These are phyloP conservation scores for Aspergillus quadrilineatus DNA, from an alignment of 2,329 filamentous ascomycete genomes.

Conservation along the genomic window DNA sequence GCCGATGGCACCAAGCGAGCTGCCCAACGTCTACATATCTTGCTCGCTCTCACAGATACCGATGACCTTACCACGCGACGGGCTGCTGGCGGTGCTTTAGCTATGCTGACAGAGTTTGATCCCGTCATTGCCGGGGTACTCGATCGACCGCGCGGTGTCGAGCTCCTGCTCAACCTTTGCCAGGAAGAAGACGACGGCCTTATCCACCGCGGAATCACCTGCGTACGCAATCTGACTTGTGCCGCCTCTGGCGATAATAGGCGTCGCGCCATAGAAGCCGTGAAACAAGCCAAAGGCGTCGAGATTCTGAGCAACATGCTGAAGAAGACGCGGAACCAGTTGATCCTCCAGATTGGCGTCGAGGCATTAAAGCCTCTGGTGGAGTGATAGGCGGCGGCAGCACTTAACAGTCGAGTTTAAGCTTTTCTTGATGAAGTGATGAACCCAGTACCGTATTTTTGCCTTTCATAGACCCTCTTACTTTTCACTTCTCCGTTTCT, in stretches of 20 bases:
- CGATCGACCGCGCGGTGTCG: slow-evolving; percentile 67
- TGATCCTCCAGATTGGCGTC: slow-evolving; percentile 69
- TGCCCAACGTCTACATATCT: slow-evolving; percentile 72
- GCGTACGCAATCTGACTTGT: slow-evolving; percentile 69
- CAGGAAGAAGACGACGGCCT: slow-evolving; percentile 60
- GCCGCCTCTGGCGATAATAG: slow-evolving; percentile 64
- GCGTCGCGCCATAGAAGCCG: slow-evolving; percentile 56
- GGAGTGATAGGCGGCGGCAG: slow-evolving; percentile 29
- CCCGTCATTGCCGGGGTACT: slow-evolving; percentile 70
- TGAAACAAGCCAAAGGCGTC: slow-evolving; percentile 63
- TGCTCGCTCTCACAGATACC: slow-evolving; percentile 83
- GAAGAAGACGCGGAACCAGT: slow-evolving; percentile 65
- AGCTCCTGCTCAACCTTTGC: slow-evolving; percentile 78
- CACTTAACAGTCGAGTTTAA: neutral
- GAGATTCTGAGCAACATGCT: slow-evolving; percentile 69
- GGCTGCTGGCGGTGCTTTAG: slow-evolving; percentile 84
- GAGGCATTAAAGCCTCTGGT: slow-evolving; percentile 70
- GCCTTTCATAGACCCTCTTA: slow-evolving; percentile 5
- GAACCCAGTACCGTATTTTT: slow-evolving; percentile 16
- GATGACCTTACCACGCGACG: slow-evolving; percentile 76
- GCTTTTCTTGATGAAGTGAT: slow-evolving; percentile 10
- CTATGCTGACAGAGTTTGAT: slow-evolving; percentile 77
- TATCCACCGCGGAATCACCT: slow-evolving; percentile 69
- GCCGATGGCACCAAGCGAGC: slow-evolving; percentile 62
- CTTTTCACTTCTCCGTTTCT: neutral